These are phyloP conservation scores for Tetracladium maxilliforme DNA, from an alignment of 2,329 filamentous ascomycete genomes.

Conservation along the genomic window DNA sequence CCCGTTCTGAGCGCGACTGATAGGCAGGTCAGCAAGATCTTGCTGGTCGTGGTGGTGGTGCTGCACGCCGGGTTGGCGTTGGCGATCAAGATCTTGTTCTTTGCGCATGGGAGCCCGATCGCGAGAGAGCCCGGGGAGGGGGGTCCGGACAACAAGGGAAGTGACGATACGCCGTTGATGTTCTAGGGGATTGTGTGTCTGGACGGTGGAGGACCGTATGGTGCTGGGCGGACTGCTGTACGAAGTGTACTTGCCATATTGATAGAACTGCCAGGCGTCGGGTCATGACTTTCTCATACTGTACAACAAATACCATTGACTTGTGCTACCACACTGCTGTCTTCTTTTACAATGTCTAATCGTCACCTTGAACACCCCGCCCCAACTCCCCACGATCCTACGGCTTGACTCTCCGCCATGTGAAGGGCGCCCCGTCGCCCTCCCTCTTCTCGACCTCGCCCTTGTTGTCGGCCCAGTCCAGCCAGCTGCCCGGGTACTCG, in stretches of 20 bases:
- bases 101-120: slow-evolving; percentile 62
- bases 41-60: slow-evolving; percentile 70
- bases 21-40: slow-evolving; percentile 74
- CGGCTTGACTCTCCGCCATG: too few species aligned
- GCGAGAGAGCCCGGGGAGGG: slow-evolving; percentile 20
- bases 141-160: slow-evolving; percentile 1
- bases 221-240: too few species aligned
- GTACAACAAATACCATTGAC: too few species aligned
- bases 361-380: too few species aligned
- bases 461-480: slow-evolving; percentile 68
- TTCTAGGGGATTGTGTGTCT: too few species aligned
- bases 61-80: slow-evolving; percentile 83
- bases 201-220: too few species aligned
- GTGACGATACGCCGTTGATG: slow-evolving; percentile 1
- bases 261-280: too few species aligned
- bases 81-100: slow-evolving; percentile 94
- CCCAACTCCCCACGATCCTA: too few species aligned
- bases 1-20: slow-evolving; percentile 89
- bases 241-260: too few species aligned
- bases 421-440: neutral
- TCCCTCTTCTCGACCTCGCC: slow-evolving; percentile 36
- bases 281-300: too few species aligned
- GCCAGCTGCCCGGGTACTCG: slow-evolving; percentile 63
- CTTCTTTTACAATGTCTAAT: too few species aligned
- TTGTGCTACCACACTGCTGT: too few species aligned